Base-by-base conservation (phyloP, 176 grass and related monocot species). In the Eleusine coracana region DNA sequence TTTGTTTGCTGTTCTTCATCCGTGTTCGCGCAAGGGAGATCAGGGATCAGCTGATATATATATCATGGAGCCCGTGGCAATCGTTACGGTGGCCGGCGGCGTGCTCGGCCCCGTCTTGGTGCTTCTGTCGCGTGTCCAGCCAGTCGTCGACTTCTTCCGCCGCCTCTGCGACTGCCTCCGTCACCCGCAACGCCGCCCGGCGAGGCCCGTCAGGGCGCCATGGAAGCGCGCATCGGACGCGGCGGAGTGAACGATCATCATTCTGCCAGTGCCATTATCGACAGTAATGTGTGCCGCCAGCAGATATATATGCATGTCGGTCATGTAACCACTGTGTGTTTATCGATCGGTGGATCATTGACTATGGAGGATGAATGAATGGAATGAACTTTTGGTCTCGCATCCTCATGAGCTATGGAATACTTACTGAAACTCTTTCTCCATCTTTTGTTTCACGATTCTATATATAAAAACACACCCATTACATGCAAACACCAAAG, bases 51-150 rank as follows among this genome's bases (percentile, higher is more conserved):
- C 3, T 14, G 15, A 10, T 34, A 34, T 34, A 34, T 34, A 34
- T 34, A 41, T 3, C 18, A 84, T 89, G 82, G 87, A 85, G 70
- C 70, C 82, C 11, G 75, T 85, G 81, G 81, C 70, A 16, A 88
- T 88, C 70, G 25, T 84, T 81, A 88, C 87, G 39, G 81, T 88
- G 21, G 61, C 76, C 16, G 61, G 87, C 68, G 82, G 87, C 51
- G 61, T 84, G 62, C 70, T 88, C 1, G 76, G 68, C 7, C 87
- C 62, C 11, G 41, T 88, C 29, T 23, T 88, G 6, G 76, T 88
- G 51, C n/a, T 84, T 31, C 51, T 84, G n/a, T 75, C 70, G 63
- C 82, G 76, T 42, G 68, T 89, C 41, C 62, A 75, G 82, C 87
- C 76, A 8, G 70, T 89, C 0, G 63, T 80, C 41, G 71, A 75